These are phyloP conservation scores for Ganoderma resinaceum DNA, from an alignment of 1,284 basidiomycete species.

Conservation along the genomic window DNA sequence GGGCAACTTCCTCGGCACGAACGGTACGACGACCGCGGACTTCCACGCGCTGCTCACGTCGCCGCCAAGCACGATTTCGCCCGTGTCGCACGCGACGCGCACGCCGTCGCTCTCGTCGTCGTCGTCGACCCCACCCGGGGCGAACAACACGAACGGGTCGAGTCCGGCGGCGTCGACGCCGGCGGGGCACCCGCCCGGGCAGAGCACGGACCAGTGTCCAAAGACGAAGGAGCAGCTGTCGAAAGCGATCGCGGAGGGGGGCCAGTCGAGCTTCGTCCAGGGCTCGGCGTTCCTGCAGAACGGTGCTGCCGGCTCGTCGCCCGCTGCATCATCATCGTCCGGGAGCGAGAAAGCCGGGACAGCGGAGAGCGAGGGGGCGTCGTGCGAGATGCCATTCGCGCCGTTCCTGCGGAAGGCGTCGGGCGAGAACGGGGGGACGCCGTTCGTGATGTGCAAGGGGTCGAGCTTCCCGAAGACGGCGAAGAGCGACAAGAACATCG, in stretches of 20 bases:
- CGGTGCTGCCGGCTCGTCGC: conserved; percentile 31
- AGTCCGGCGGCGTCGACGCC: conserved; percentile 29
- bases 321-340: conserved; percentile 11
- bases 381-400: conserved; percentile 36
- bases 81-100: conserved; percentile 52
- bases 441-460: conserved; percentile 67
- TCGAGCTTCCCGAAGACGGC: conserved; percentile 69
- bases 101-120: conserved; percentile 41
- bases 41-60: conserved; percentile 51
- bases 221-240: conserved; percentile 64
- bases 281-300: conserved; percentile 25
- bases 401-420: conserved; percentile 36
- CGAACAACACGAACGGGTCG: conserved; percentile 36
- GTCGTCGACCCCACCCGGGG: conserved; percentile 42
- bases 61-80: conserved; percentile 58
- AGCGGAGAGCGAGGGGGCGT: conserved; percentile 5
- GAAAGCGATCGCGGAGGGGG: conserved; percentile 53
- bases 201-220: conserved; percentile 52
- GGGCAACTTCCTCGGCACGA: conserved; percentile 51
- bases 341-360: not conserved
- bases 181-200: not conserved
- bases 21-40: conserved; percentile 47
- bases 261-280: conserved; percentile 57
- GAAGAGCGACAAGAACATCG: conserved; percentile 74
- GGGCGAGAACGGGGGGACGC: conserved; percentile 41